Evolutionary conservation across 805 yeast species (phyloP).

Genomic region (Saccharomyces jurei): DNA sequence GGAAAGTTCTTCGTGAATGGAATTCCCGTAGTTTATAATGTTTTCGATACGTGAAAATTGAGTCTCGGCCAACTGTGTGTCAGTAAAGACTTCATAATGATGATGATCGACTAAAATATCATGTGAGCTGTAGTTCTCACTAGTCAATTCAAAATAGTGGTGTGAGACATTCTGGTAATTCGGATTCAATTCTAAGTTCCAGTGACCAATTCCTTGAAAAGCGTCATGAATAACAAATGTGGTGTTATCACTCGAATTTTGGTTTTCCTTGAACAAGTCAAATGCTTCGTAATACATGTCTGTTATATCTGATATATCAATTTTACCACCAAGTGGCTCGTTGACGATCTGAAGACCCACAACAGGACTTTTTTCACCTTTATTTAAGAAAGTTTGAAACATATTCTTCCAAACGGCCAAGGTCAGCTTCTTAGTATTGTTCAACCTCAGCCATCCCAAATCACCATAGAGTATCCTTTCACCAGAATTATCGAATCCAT

Average conservation of each 20-base stretch:
- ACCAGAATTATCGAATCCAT: conserved; percentile 81
- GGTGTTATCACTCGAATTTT: conserved; percentile 28
- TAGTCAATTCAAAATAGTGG: conserved; percentile 32
- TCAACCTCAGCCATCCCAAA: conserved; percentile 37
- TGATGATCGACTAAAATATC: conserved; percentile 80
- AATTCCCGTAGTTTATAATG: conserved; percentile 29
- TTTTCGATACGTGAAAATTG: conserved; percentile 26
- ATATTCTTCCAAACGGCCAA: conserved; percentile 42
- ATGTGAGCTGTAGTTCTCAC: conserved; percentile 37
- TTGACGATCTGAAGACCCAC: conserved; percentile 64
- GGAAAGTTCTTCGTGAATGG: conserved; percentile 27
- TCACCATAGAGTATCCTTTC: conserved; percentile 38
- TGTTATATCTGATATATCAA: conserved; percentile 34
- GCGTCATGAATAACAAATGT: conserved; percentile 59
- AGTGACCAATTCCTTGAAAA: conserved; percentile 46
- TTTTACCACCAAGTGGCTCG: conserved; percentile 56
- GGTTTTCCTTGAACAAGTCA: conserved; percentile 18
- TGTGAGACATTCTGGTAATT: conserved; percentile 22
- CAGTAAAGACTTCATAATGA: conserved; percentile 78
- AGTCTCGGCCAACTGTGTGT: conserved; percentile 45
- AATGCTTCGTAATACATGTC: conserved; percentile 30
- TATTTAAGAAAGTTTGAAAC: conserved; percentile 35
- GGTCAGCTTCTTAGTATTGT: conserved; percentile 40
- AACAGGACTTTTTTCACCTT: conserved; percentile 40
- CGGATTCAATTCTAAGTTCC: conserved; percentile 41